These are phyloP conservation scores for Jimgerdemannia lactiflua DNA, from an alignment of 192 early-diverging fungal species.

Conservation along the genomic window DNA sequence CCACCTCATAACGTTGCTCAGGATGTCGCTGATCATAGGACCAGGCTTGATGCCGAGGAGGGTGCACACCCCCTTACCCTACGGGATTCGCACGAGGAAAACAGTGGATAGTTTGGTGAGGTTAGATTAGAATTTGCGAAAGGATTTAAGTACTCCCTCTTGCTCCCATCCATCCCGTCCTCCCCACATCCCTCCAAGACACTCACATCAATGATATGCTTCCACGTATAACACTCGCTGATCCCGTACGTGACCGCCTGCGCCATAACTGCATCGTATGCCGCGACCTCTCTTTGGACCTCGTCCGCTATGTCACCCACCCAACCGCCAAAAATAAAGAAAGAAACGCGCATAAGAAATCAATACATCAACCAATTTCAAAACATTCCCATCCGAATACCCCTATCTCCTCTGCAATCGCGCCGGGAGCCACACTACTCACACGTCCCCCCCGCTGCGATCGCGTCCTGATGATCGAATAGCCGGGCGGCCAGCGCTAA, in stretches of 20 bases:
- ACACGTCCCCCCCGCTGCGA: constrained; percentile 11
- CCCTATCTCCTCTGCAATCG: background rate
- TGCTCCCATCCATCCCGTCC: too few relatives aligned
- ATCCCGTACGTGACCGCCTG: constrained; percentile 35
- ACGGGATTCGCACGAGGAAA: too few relatives aligned
- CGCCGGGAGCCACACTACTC: background rate
- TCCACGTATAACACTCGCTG: constrained; percentile 42
- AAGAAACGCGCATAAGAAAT: background rate
- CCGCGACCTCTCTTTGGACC: constrained; percentile 7
- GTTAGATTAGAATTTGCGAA: background rate
- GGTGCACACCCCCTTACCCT: constrained; percentile 67
- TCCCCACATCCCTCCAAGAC: background rate
- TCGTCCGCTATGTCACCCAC: constrained; percentile 9
- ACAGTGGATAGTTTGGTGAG: too few relatives aligned
- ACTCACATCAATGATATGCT: constrained; percentile 48
- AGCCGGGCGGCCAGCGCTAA: constrained; percentile 48
- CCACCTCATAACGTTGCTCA: constrained; percentile 77
- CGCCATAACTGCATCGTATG: constrained; percentile 28
- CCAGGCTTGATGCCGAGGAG: constrained; percentile 74
- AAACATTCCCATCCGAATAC: too few relatives aligned
- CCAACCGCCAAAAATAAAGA: background rate
- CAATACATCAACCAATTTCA: too few relatives aligned
- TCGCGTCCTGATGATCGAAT: constrained; percentile 18
- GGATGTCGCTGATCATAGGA: constrained; percentile 55
- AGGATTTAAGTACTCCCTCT: background rate